Conservation (phyloP, 2,329 filamentous ascomycete species). For the Epichloe gansuensis region DNA sequence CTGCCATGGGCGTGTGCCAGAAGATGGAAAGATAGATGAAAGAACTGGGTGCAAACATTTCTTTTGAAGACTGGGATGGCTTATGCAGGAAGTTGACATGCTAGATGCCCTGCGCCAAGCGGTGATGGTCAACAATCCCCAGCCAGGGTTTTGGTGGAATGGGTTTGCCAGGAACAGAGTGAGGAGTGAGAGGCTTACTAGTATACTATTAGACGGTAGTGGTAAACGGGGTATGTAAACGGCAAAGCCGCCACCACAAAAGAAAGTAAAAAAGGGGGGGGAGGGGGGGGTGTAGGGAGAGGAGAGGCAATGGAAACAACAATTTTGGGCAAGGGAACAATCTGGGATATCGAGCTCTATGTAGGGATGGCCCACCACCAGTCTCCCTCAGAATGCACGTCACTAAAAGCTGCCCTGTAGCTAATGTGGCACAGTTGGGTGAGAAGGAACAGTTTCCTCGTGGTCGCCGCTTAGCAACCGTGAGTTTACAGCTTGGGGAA, state of each 20-base stretch:
- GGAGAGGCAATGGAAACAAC: neutral
- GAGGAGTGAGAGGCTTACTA: neutral
- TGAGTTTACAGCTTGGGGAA: neutral
- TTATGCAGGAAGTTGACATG: conserved; percentile 17
- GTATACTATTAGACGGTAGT: neutral
- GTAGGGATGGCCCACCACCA: neutral
- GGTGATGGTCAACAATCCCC: conserved; percentile 2
- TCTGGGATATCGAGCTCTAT: neutral
- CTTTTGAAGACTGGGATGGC: conserved; percentile 19
- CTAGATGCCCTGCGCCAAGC: conserved; percentile 5
- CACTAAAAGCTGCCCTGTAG: neutral
- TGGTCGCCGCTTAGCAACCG: neutral
- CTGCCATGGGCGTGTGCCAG: conserved; percentile 12
- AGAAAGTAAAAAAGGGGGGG: conserved; percentile 1
- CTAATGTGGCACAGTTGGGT: neutral
- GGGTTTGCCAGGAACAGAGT: neutral
- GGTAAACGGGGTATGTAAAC: conserved; percentile 2
- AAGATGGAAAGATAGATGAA: conserved; percentile 14
- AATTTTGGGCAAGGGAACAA: too few species aligned
- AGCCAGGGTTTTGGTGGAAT: conserved; percentile 1
- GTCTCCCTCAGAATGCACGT: neutral
- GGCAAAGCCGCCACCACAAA: conserved; percentile 4
- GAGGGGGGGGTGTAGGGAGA: neutral
- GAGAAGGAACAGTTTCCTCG: neutral
- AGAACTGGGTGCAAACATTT: conserved; percentile 19